These are phyloP conservation scores for Solanum hybrid DNA, from an alignment of 305 asterid species.

Conservation along the genomic window DNA sequence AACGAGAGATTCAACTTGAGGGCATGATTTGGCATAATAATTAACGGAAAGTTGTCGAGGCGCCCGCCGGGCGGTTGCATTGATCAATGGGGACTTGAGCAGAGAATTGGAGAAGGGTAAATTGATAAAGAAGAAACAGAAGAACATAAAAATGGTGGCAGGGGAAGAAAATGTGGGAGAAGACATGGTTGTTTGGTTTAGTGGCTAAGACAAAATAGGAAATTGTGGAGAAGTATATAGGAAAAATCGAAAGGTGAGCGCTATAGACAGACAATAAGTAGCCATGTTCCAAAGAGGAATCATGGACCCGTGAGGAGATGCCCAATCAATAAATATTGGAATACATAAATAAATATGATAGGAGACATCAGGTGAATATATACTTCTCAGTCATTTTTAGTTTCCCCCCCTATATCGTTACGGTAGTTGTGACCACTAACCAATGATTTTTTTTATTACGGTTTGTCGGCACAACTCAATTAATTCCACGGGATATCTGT, in stretches of 20 bases:
- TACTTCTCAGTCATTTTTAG: not conserved
- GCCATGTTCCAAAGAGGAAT: slow-evolving; percentile 42
- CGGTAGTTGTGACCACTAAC: not conserved
- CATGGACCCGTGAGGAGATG: slow-evolving; percentile 48
- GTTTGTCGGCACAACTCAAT: not conserved
- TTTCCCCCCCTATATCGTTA: not conserved
- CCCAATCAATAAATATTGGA: slow-evolving; percentile 12
- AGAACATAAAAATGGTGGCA: slow-evolving; percentile 9
- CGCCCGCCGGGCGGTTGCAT: slow-evolving; percentile 9
- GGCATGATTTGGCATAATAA: slow-evolving; percentile 70
- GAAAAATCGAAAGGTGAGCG: not conserved
- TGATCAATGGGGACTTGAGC: slow-evolving; percentile 10
- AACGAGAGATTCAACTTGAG: slow-evolving; percentile 69
- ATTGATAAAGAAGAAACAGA: not conserved
- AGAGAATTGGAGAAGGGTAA: slow-evolving; percentile 10
- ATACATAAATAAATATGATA: not conserved
- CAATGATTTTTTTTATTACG: not conserved
- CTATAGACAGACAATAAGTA: slow-evolving; percentile 12
- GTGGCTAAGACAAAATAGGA: slow-evolving; percentile 33
- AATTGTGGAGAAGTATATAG: slow-evolving; percentile 13
- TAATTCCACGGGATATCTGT: fast-evolving
- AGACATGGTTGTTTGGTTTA: slow-evolving; percentile 23
- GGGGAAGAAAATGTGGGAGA: slow-evolving; percentile 3
- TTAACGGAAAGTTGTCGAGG: slow-evolving; percentile 43
- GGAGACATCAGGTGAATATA: not conserved